Evolutionary conservation across 768 basidiomycete species (phyloP).

Genomic region (Pholiota microspora): DNA sequence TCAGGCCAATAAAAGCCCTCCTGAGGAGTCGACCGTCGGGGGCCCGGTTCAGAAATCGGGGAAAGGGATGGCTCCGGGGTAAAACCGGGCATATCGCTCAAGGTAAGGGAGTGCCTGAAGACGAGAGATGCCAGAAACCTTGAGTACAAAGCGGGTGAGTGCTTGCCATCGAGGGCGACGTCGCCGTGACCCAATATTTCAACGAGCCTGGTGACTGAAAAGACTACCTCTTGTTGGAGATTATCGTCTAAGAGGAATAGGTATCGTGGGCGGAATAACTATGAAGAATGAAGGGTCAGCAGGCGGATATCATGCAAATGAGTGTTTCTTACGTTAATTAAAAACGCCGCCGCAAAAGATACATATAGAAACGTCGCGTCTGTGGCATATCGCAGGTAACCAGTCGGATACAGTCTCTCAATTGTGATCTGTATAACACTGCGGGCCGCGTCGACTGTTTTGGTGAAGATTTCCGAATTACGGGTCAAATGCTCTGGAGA

Average conservation of each 20-base stretch:
- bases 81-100: conserved; percentile 3
- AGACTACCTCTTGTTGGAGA: conserved; percentile 39
- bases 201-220: conserved; percentile 42
- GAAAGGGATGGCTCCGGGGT: neutral
- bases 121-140: conserved; percentile 52
- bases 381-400: conserved; percentile 54
- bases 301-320: neutral
- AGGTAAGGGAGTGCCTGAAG: conserved; percentile 28
- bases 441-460: conserved; percentile 55
- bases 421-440: conserved; percentile 53
- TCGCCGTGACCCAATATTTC: conserved; percentile 43
- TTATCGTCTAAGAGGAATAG: conserved; percentile 37
- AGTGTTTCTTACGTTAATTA: conserved; percentile 50
- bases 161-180: conserved; percentile 53
- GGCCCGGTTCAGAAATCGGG: conserved; percentile 1
- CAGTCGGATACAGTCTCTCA: conserved; percentile 51
- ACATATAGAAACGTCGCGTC: conserved; percentile 50
- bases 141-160: conserved; percentile 57
- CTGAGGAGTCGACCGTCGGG: conserved; percentile 23
- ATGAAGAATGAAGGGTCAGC: conserved; percentile 1
- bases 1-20: conserved; percentile 45
- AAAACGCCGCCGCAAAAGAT: conserved; percentile 58
- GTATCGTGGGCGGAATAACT: conserved; percentile 54
- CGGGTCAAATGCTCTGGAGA: conserved; percentile 36
- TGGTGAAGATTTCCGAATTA: conserved; percentile 40